These are phyloP conservation scores for Calonectria ilicicola DNA, from an alignment of 2,329 filamentous ascomycete species.

Conservation along the genomic window DNA sequence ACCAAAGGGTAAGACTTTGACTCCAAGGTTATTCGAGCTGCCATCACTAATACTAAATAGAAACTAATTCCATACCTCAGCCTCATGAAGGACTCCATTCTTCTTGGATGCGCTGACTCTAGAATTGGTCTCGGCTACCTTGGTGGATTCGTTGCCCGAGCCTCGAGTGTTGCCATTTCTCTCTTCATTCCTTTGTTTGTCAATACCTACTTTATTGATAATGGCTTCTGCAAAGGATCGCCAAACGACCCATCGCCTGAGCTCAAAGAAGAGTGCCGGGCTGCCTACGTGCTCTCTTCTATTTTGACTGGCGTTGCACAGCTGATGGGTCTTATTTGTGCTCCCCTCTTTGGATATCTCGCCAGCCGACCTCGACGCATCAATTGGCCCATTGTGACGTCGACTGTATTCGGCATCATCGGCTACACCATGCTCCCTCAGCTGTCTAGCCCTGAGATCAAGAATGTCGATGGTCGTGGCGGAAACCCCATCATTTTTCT, in stretches of 20 bases:
- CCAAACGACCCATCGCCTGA: constrained; percentile 75
- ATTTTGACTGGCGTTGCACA: constrained; percentile 92
- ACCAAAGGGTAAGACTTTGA: constrained; percentile 41
- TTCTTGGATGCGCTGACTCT: constrained; percentile 79
- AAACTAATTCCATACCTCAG: constrained; percentile 67
- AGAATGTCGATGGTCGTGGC: constrained; percentile 71
- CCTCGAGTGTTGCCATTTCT: constrained; percentile 94
- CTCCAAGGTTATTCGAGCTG: background rate
- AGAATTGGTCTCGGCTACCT: constrained; percentile 90
- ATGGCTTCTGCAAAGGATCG: constrained; percentile 80
- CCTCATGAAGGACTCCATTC: constrained; percentile 71
- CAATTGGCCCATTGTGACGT: constrained; percentile 80
- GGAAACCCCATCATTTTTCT: constrained; percentile 78
- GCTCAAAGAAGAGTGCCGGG: constrained; percentile 85
- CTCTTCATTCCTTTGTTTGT: constrained; percentile 94
- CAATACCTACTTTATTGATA: constrained; percentile 88
- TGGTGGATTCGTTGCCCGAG: constrained; percentile 93
- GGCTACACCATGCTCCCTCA: constrained; percentile 83
- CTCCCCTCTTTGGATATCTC: constrained; percentile 88
- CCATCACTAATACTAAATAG: constrained; percentile 30
- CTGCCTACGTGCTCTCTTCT: constrained; percentile 89
- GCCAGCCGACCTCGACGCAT: constrained; percentile 75
- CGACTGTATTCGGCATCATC: constrained; percentile 78
- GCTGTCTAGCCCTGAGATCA: constrained; percentile 82
- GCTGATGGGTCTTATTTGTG: constrained; percentile 84